Percentiles rank a stretch among this genome's conserved stretches.
phyloP scores from a whole-genome alignment of 208 protist genomes.

The Leishmania amazonensis region DNA sequence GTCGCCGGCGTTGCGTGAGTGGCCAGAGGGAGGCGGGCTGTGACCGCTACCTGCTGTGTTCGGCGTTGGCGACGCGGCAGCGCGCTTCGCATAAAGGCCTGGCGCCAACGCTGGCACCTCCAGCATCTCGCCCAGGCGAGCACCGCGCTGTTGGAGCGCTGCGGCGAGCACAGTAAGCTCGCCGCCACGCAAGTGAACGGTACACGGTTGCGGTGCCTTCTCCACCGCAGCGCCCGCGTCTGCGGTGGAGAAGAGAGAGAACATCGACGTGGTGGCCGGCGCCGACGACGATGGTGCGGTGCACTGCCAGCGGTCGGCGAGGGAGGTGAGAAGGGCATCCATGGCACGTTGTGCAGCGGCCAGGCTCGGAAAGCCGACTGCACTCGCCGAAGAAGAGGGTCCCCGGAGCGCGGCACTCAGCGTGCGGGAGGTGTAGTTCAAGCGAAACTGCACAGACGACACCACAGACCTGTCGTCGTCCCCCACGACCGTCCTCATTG shows the following conservation, averaged over 20 bases:
- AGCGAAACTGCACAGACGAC: neutral
- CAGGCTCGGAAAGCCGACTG: neutral
- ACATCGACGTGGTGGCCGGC: neutral
- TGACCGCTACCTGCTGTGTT: neutral
- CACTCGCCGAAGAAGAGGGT: neutral
- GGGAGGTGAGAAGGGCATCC: neutral
- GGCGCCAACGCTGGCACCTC: neutral
- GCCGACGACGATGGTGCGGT: neutral
- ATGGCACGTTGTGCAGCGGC: constrained; percentile 7
- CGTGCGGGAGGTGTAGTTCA: neutral
- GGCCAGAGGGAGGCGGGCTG: neutral
- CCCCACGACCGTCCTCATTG: neutral
- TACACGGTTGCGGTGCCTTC: neutral
- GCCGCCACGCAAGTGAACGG: constrained; percentile 8
- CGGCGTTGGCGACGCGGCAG: neutral
- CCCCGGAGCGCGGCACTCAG: constrained; percentile 4
- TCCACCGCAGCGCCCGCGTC: neutral
- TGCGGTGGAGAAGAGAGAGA: neutral
- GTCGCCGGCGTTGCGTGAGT: neutral
- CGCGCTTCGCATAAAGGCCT: neutral
- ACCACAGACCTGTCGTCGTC: neutral
- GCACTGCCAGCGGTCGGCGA: constrained; percentile 10
- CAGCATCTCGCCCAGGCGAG: constrained; percentile 3
- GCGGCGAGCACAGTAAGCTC: constrained; percentile 23
- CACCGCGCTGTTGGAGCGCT: constrained; percentile 13